Conservation (phyloP, 108 stramenopile genomes). For the Nitzschia inconspicua region DNA sequence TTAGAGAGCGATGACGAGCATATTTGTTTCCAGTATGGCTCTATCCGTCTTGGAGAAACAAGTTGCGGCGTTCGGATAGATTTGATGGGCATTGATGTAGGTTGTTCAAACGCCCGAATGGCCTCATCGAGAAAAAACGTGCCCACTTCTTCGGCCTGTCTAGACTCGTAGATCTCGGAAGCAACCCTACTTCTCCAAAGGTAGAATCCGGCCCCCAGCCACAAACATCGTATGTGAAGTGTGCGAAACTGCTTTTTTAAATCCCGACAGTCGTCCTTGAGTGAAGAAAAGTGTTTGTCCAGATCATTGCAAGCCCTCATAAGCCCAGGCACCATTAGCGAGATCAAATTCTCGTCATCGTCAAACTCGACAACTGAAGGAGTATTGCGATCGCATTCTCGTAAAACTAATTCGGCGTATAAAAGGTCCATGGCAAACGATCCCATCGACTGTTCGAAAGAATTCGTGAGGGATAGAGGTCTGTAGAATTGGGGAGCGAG, state of each 20-base stretch:
- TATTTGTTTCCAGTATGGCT: conserved; percentile 62
- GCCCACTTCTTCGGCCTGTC: conserved; percentile 52
- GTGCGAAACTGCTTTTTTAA: conserved; percentile 10
- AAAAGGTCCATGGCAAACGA: conserved; percentile 68
- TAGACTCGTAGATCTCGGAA: conserved; percentile 35
- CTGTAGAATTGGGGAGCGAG: conserved; percentile 14
- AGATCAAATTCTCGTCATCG: conserved; percentile 48
- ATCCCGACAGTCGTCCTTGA: background rate
- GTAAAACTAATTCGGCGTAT: conserved; percentile 62
- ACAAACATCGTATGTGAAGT: conserved; percentile 52
- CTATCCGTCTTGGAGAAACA: conserved; percentile 51
- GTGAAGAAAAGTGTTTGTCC: conserved; percentile 16
- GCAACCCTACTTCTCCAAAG: conserved; percentile 61
- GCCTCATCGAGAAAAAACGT: conserved; percentile 49
- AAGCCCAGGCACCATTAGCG: conserved; percentile 50
- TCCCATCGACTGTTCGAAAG: conserved; percentile 15
- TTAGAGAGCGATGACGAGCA: conserved; percentile 41
- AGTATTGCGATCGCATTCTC: conserved; percentile 50
- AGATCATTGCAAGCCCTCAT: conserved; percentile 25
- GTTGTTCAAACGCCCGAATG: conserved; percentile 26
- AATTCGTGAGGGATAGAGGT: conserved; percentile 8
- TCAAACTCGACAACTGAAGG: conserved; percentile 28
- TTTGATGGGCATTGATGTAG: background rate
- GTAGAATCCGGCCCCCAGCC: conserved; percentile 64
- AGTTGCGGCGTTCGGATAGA: conserved; percentile 65